phyloP scores from a whole-genome alignment of 192 early-diverging fungal genomes.

The Spizellomyces sp. region DNA sequence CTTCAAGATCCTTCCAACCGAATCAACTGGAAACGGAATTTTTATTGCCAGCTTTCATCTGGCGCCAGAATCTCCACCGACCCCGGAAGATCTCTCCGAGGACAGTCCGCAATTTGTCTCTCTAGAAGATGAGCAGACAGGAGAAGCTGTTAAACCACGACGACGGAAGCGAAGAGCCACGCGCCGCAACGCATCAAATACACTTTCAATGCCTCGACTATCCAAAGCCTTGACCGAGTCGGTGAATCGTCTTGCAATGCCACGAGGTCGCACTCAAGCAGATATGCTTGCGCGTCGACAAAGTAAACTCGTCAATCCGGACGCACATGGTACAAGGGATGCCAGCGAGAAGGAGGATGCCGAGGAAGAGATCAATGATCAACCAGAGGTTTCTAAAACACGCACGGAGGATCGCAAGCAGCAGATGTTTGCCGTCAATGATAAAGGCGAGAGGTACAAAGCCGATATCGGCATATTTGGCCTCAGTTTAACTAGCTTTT shows the following conservation, averaged over 20 bases:
- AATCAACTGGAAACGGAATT: constrained; percentile 83
- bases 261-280: constrained; percentile 18
- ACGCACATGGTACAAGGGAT: too few relatives aligned
- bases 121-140: constrained; percentile 11
- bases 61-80: constrained; percentile 1
- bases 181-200: constrained; percentile 12
- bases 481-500: constrained; percentile 45
- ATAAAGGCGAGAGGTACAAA: neutral
- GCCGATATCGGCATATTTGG: constrained; percentile 45
- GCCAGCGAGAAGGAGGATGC: neutral
- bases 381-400: neutral
- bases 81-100: neutral
- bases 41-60: constrained; percentile 85
- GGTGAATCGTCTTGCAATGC: constrained; percentile 13
- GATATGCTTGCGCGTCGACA: neutral
- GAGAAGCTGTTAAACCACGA: constrained; percentile 8
- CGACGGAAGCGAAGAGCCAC: constrained; percentile 8
- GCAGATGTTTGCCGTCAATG: neutral
- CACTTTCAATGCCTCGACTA: constrained; percentile 3
- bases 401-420: neutral
- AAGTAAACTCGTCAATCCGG: too few relatives aligned
- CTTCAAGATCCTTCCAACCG: constrained; percentile 50
- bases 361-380: neutral
- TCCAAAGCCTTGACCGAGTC: constrained; percentile 7
- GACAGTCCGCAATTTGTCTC: too few relatives aligned